Conservation (phyloP, 2,329 filamentous ascomycete species). For the Pseudogymnoascus sp. region DNA sequence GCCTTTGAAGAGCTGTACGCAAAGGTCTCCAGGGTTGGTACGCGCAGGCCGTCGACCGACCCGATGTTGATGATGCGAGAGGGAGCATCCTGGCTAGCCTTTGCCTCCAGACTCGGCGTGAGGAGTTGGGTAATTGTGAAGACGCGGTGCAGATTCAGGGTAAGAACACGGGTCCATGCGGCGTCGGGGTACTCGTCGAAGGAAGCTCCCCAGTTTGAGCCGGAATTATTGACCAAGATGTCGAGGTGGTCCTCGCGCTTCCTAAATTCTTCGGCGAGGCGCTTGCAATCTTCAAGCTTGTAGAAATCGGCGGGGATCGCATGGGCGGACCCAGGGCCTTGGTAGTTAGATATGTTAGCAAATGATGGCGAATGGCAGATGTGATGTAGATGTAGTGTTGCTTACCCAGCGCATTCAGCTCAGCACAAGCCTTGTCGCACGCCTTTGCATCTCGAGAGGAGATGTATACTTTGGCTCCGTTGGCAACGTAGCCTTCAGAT, state of each 20-base stretch:
- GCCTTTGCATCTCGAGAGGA: conserved; percentile 54
- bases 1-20: conserved; percentile 55
- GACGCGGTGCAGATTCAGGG: conserved; percentile 52
- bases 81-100: conserved; percentile 35
- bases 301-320: conserved; percentile 54
- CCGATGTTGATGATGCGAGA: conserved; percentile 57
- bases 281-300: conserved; percentile 48
- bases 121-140: conserved; percentile 58
- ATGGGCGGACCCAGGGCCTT: conserved; percentile 45
- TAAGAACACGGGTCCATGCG: conserved; percentile 50
- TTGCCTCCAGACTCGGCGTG: conserved; percentile 51
- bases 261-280: conserved; percentile 48
- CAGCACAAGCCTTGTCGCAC: conserved; percentile 50
- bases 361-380: background rate
- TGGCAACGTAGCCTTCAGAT: conserved; percentile 53
- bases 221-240: conserved; percentile 58
- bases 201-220: conserved; percentile 54
- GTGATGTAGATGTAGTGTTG: background rate
- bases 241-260: conserved; percentile 46
- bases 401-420: conserved; percentile 44
- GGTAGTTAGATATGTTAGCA: background rate
- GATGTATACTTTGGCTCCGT: conserved; percentile 62
- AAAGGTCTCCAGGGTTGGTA: conserved; percentile 50
- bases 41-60: conserved; percentile 51
- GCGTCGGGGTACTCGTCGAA: conserved; percentile 50